phyloP scores from a whole-genome alignment of 805 yeast species.

The Kodamaea fukazawae region DNA sequence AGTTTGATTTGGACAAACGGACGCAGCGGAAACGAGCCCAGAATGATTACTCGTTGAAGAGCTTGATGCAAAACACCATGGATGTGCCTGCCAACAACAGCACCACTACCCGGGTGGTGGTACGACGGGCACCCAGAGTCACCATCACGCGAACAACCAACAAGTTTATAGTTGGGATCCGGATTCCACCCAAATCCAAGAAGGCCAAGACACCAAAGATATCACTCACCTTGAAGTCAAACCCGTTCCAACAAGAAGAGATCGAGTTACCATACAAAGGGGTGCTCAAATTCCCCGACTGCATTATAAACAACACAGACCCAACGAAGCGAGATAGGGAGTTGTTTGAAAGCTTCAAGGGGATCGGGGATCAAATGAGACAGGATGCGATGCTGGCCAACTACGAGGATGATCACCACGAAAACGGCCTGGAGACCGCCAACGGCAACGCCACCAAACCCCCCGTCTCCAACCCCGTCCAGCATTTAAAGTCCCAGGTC shows the following conservation, averaged over 20 bases:
- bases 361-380: conserved; percentile 39
- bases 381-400: conserved; percentile 15
- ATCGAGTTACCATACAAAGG: conserved; percentile 68
- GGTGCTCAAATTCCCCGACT: conserved; percentile 54
- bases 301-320: conserved; percentile 56
- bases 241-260: conserved; percentile 1
- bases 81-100: neutral
- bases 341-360: conserved; percentile 43
- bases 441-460: neutral
- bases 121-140: conserved; percentile 5
- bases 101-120: neutral
- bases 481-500: conserved; percentile 39
- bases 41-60: conserved; percentile 19
- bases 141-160: conserved; percentile 1
- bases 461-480: conserved; percentile 1
- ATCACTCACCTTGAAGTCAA: conserved; percentile 4
- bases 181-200: conserved; percentile 1
- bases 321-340: conserved; percentile 55
- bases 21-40: conserved; percentile 17
- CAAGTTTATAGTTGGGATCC: conserved; percentile 1
- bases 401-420: neutral
- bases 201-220: neutral
- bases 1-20: conserved; percentile 19
- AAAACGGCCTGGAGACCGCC: neutral
- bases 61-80: conserved; percentile 18